A percentile compares a stretch with the other conserved stretches of the same genome.
phyloP scores from a whole-genome alignment of 805 yeast genomes.

The Tetrapisispora nanseiensis region DNA sequence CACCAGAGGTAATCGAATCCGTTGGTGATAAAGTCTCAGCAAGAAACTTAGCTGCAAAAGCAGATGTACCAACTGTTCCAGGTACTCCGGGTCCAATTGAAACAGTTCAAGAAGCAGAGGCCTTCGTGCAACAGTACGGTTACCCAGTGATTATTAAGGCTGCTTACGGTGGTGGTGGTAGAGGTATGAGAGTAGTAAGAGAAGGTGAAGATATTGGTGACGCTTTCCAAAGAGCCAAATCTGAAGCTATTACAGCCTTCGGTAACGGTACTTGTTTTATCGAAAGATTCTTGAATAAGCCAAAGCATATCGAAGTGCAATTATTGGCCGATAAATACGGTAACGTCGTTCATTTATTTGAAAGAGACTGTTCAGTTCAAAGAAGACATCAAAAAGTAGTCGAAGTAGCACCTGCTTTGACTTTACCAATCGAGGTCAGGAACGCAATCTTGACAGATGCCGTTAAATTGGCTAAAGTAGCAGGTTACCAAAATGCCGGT shows the following conservation, averaged over 20 bases:
- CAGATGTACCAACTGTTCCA: constrained; percentile 88
- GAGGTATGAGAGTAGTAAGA: constrained; percentile 98
- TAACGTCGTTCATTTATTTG: constrained; percentile 89
- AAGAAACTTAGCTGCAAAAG: constrained; percentile 70
- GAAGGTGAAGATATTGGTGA: constrained; percentile 90
- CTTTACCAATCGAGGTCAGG: constrained; percentile 71
- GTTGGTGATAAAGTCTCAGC: constrained; percentile 98
- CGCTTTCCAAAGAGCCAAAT: constrained; percentile 86
- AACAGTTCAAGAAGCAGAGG: constrained; percentile 62
- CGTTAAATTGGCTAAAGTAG: constrained; percentile 78
- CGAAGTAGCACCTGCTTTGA: constrained; percentile 95
- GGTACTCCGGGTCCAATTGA: constrained; percentile 98
- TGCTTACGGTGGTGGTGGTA: constrained; percentile 99
- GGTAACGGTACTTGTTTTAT: constrained; percentile 98
- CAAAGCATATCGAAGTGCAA: constrained; percentile 97
- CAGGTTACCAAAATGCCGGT: constrained; percentile 94
- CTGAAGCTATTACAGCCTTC: constrained; percentile 91
- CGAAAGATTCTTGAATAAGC: constrained; percentile 88
- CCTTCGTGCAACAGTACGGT: constrained; percentile 76
- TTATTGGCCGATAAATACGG: constrained; percentile 89
- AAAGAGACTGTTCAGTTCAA: constrained; percentile 98
- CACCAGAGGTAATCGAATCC: constrained; percentile 74
- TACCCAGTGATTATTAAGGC: constrained; percentile 97
- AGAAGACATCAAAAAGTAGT: constrained; percentile 99
- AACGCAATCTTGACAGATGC: constrained; percentile 93